Base-by-base conservation (phyloP, 2,329 filamentous ascomycete species). In the Byssothecium circinans region DNA sequence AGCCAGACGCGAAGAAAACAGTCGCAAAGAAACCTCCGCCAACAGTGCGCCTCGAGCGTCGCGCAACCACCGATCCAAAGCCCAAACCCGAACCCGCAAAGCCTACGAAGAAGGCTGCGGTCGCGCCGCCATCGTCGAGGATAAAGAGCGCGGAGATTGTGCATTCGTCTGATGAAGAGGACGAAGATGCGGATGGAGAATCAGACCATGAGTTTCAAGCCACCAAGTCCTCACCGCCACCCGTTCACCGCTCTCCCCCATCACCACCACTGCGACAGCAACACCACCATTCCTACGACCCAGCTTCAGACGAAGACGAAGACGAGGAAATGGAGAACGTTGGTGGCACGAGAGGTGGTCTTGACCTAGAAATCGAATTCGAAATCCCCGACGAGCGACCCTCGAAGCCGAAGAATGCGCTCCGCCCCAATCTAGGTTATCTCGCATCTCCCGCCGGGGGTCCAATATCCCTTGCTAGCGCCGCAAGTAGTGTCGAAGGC, bases 391-490 rank as follows among this genome's bases (percentile, higher is more conserved):
- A 68, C 47, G 53, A 58, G 2, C 57, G 46, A 8, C 53, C 61
- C 30, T 36, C 55, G 32, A 51, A 53, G 19, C 50, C 49, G 6
- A 39, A 32, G 25, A 18, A 12, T 15, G 36, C 50, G 54, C 40
- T 47, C 55, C 36, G 49, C 46, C 52, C 64, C 47, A 45, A 60
- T 20, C 53, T 72, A 1, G 49, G 56, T 4, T 53, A 58, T n/a
- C 50, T 57, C 22, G 56, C 58, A 8, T 64, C 61, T 2, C 66
- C 68, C 0, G 61, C 58, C 18, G 61, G 63, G 20, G 74, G 74
- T 2, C 75, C 75, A 2, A 75, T 76, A 36, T 72, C 67, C 14
- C 63, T 77, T 30, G 70, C 69, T 14, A 74, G 70, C 49, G 75
- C 73, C 1, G 73, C 74, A 7, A 75, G 65, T 47, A 74, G 61